Evolutionary conservation across 495 filamentous ascomycete genomes (phyloP), one percentile per base, ranked within the genome.

Genomic region (Daldinia vernicosa): DNA sequence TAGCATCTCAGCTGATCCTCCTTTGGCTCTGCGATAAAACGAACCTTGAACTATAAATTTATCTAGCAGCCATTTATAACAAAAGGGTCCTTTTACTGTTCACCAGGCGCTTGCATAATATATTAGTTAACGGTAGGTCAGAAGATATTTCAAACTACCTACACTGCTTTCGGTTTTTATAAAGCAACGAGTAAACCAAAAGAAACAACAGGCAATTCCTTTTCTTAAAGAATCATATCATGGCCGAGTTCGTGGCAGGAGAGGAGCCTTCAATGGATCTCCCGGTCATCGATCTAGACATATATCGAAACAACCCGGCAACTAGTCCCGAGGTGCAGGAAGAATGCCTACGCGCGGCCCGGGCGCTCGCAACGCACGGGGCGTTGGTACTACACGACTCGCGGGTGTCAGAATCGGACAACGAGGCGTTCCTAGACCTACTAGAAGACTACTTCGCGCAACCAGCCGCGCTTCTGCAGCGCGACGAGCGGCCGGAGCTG

Each of bases 361-460:
- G 76, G 22, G 81, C 84, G 15, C 77, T 85, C 11, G 83, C 85
- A 70, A 79, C 79, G 1, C 84, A 82, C 71, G 84, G 84, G 57
- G 84, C 84, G 6, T 75, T 85, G 6, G 77, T 85, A 26, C 79
- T 85, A 39, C 84, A 84, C 78, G 84, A 85, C 76, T 83, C 82
- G 66, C 83, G 84, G 64, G 84, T 84, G 39, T 78, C 81, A 12
- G 83, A 84, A 70, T 45, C 75, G 6, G 81, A 85, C 75, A 85
- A 85, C 78, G 70, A 74, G 45, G 72, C 75, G 59, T 85, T 85
- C 70, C 79, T 85, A 24, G 84, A 85, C 64, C 75, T 85, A n/a
- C 80, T 85, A 4, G 84, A 85, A 67, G 84, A 85, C 78, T 85
- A 85, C 75, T 85, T 85, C 67, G 82, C 83, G 53, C 84, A 84